A percentile compares a stretch with the other conserved stretches of the same genome.
Evolutionary conservation across 2,329 filamentous ascomycete genomes (phyloP).

Genomic region (Epichloe hybrida): DNA sequence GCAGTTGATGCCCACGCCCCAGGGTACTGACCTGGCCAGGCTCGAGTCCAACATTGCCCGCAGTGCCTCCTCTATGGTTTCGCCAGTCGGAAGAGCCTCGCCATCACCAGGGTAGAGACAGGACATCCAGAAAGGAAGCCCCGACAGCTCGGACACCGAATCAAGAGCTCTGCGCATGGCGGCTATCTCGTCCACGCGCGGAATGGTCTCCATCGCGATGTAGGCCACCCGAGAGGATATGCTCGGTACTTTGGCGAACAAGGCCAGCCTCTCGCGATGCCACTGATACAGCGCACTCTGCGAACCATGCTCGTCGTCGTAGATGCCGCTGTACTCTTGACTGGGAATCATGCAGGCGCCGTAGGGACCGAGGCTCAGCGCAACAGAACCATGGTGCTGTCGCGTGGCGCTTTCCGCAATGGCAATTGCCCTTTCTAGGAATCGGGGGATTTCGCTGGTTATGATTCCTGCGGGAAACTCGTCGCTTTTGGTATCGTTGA

Average conservation of each 20-base stretch:
- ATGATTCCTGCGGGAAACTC: constrained; percentile 30
- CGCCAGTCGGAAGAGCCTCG: constrained; percentile 43
- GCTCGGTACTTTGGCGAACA: constrained; percentile 31
- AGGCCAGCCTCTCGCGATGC: constrained; percentile 39
- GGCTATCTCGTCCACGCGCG: constrained; percentile 45
- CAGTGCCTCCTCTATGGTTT: constrained; percentile 20
- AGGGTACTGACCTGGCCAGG: constrained; percentile 26
- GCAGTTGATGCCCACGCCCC: constrained; percentile 56
- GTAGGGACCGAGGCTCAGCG: constrained; percentile 51
- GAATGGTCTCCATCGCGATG: constrained; percentile 54
- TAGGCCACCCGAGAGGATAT: constrained; percentile 32
- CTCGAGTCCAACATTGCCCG: constrained; percentile 23
- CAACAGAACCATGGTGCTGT: constrained; percentile 24
- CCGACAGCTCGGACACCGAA: constrained; percentile 13
- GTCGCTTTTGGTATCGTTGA: constrained; percentile 32
- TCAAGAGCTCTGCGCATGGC: constrained; percentile 36
- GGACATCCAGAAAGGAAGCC: constrained; percentile 43
- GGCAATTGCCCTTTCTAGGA: constrained; percentile 29
- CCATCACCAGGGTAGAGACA: constrained; percentile 43
- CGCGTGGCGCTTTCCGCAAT: constrained; percentile 26
- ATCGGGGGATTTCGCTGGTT: constrained; percentile 24
- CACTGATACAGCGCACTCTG: constrained; percentile 35
- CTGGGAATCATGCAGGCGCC: constrained; percentile 53
- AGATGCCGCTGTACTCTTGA: constrained; percentile 50
- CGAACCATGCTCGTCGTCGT: constrained; percentile 35